These are phyloP conservation scores for Akanthomyces lecanii DNA, from an alignment of 2,329 filamentous ascomycete genomes.

Conservation along the genomic window DNA sequence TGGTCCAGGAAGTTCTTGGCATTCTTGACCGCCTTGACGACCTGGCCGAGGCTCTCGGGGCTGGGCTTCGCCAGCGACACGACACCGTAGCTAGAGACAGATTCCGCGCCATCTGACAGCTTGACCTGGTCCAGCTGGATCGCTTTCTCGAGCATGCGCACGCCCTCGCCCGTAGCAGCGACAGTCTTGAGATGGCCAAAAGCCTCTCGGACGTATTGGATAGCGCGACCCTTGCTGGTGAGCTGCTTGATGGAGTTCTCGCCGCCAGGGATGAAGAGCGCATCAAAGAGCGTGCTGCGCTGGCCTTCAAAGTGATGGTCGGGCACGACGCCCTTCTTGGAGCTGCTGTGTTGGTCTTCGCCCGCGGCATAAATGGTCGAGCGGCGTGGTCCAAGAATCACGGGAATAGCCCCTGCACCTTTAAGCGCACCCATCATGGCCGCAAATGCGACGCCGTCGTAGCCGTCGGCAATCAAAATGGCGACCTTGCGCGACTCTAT, in stretches of 20 bases:
- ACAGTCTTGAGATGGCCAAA: constrained; percentile 81
- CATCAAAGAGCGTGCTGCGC: constrained; percentile 77
- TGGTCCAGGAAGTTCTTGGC: constrained; percentile 65
- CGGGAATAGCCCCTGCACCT: constrained; percentile 60
- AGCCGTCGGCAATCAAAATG: constrained; percentile 74
- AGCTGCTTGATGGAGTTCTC: constrained; percentile 58
- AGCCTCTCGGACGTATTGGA: constrained; percentile 74
- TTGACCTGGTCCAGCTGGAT: constrained; percentile 36
- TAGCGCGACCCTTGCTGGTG: constrained; percentile 63
- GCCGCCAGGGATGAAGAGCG: constrained; percentile 72
- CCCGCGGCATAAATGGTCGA: constrained; percentile 61
- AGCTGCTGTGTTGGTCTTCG: constrained; percentile 37
- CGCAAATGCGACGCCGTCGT: constrained; percentile 61
- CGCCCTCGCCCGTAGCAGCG: constrained; percentile 68
- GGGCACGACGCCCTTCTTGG: constrained; percentile 54
- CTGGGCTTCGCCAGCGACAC: constrained; percentile 58
- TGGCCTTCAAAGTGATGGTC: constrained; percentile 78
- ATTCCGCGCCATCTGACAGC: constrained; percentile 42
- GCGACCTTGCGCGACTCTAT: constrained; percentile 69
- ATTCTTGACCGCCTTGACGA: constrained; percentile 60
- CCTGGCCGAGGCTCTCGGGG: constrained; percentile 57
- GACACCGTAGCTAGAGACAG: constrained; percentile 68
- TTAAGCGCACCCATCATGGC: constrained; percentile 61
- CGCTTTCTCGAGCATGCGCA: constrained; percentile 54
- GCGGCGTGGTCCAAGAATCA: constrained; percentile 68